Evolutionary conservation across 2,329 filamentous ascomycete species (phyloP).

Genomic region (Fusarium brachygibbosum): DNA sequence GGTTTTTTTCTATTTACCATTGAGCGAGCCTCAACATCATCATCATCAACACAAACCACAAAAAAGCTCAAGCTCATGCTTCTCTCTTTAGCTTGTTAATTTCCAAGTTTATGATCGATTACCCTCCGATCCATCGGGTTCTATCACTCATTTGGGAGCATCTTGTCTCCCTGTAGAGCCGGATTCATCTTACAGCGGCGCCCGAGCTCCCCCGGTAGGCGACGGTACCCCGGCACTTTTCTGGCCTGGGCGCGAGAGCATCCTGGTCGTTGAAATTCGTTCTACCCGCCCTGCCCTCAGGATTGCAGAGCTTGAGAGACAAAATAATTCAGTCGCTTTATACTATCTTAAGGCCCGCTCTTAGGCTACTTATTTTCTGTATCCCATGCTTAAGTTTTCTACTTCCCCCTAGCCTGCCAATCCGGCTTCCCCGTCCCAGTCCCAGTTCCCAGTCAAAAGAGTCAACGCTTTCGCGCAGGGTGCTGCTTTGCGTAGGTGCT

Average conservation of each 20-base stretch:
- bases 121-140: slow-evolving; percentile 26
- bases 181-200: slow-evolving; percentile 38
- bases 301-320: no score
- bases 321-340: no score
- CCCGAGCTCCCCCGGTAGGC: slow-evolving; percentile 39
- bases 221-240: slow-evolving; percentile 31
- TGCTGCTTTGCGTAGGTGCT: slow-evolving; percentile 42
- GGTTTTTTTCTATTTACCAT: slow-evolving; percentile 1
- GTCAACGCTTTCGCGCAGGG: slow-evolving; percentile 43
- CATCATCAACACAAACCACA: slow-evolving; percentile 17
- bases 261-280: slow-evolving; percentile 40
- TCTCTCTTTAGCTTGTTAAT: slow-evolving; percentile 24
- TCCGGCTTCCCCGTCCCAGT: slow-evolving; percentile 46
- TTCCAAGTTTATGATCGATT: slow-evolving; percentile 35
- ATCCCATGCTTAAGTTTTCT: no score
- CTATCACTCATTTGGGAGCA: slow-evolving; percentile 28
- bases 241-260: slow-evolving; percentile 29
- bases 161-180: slow-evolving; percentile 24
- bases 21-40: slow-evolving; percentile 3
- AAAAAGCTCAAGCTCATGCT: slow-evolving; percentile 21
- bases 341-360: no score
- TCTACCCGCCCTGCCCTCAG: slow-evolving; percentile 33
- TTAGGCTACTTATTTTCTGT: no score
- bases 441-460: slow-evolving; percentile 7
- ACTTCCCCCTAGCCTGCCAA: slow-evolving; percentile 10